Evolutionary conservation across 2,329 filamentous ascomycete species (phyloP).

Genomic region (Aspergillus terreus): DNA sequence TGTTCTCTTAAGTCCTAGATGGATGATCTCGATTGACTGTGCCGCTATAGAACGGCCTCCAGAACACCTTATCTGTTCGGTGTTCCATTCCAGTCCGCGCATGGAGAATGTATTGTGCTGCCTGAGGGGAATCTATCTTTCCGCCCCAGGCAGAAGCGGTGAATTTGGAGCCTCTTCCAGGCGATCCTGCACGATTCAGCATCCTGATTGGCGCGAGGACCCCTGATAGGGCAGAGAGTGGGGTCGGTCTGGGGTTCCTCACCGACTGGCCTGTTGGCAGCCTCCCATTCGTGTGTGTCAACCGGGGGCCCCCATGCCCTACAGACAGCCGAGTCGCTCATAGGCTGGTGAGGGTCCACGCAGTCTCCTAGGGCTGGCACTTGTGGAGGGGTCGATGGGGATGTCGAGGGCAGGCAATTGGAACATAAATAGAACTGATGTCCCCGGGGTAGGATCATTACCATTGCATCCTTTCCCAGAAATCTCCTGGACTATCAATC

Average conservation of each 20-base stretch:
- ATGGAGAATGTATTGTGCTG: background rate
- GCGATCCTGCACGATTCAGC: background rate
- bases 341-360: background rate
- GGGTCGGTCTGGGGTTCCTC: constrained; percentile 3
- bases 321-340: background rate
- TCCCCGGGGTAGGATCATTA: background rate
- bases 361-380: background rate
- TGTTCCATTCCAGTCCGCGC: background rate
- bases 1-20: too few relatives aligned
- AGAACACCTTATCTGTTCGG: too few relatives aligned
- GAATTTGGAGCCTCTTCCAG: constrained; percentile 12
- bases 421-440: background rate
- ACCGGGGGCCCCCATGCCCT: background rate
- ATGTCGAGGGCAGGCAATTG: background rate
- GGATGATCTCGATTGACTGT: too few relatives aligned
- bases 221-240: constrained; percentile 13
- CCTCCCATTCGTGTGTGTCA: constrained; percentile 12
- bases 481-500: too few relatives aligned
- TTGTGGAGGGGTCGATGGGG: background rate
- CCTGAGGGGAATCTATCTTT: background rate
- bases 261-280: constrained; percentile 17
- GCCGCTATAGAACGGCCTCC: too few relatives aligned
- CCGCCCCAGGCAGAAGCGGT: constrained; percentile 17
- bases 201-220: background rate
- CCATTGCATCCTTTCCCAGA: background rate